Evolutionary conservation across 768 basidiomycete species (phyloP).

Genomic region (Russula sp.): DNA sequence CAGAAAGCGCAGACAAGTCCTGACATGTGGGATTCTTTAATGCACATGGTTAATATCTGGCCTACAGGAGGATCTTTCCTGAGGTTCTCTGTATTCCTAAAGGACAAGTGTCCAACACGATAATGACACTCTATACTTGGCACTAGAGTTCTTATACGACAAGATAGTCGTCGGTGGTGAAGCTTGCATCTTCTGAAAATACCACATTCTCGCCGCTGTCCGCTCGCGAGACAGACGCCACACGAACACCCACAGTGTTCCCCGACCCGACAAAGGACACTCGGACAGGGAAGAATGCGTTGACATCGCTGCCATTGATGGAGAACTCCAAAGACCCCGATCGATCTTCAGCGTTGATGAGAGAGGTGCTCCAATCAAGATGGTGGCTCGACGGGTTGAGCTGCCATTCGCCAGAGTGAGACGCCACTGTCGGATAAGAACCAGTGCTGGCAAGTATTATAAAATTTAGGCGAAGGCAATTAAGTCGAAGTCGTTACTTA

Average conservation of each 20-base stretch:
- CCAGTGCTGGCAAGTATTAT: constrained; percentile 46
- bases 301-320: constrained; percentile 75
- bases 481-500: constrained; percentile 37
- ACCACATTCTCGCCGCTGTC: constrained; percentile 43
- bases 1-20: background rate
- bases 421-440: constrained; percentile 79
- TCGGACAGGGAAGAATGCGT: constrained; percentile 88
- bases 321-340: constrained; percentile 90
- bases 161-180: constrained; percentile 45
- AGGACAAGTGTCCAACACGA: background rate
- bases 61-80: background rate
- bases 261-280: constrained; percentile 78
- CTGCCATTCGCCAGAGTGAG: constrained; percentile 73
- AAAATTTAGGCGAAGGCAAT: background rate
- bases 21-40: background rate
- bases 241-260: constrained; percentile 70
- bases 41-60: background rate
- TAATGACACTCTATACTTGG: background rate
- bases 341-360: constrained; percentile 54
- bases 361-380: constrained; percentile 79
- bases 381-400: constrained; percentile 75
- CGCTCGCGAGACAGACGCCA: constrained; percentile 52
- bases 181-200: constrained; percentile 48
- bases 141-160: constrained; percentile 30
- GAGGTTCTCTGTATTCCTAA: background rate